These are phyloP conservation scores for Aspergillus quadricinctus DNA, from an alignment of 2,329 filamentous ascomycete species.

Conservation along the genomic window DNA sequence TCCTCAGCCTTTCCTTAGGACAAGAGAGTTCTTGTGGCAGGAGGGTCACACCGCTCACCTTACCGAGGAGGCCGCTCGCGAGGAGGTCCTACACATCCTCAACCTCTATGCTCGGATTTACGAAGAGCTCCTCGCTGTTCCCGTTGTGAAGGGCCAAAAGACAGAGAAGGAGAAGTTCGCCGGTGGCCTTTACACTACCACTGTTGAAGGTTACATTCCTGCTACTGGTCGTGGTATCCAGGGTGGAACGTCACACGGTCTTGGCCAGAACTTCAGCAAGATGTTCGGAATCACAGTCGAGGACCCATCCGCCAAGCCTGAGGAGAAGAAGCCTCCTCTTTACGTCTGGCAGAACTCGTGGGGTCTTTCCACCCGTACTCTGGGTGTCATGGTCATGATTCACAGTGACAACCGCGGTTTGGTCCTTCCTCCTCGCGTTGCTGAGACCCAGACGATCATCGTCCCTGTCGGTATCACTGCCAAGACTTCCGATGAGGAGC, in stretches of 20 bases:
- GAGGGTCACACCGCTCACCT: conserved; percentile 93
- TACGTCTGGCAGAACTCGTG: conserved; percentile 98
- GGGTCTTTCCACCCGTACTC: conserved; percentile 94
- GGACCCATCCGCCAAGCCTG: conserved; percentile 68
- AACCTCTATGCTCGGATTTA: conserved; percentile 91
- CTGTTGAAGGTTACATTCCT: conserved; percentile 94
- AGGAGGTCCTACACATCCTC: conserved; percentile 88
- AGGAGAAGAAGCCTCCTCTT: conserved; percentile 72
- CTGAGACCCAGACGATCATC: conserved; percentile 79
- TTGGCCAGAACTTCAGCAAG: conserved; percentile 97
- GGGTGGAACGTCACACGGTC: conserved; percentile 86
- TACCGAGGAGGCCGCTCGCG: conserved; percentile 72
- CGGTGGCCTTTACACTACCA: conserved; percentile 93
- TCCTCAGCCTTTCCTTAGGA: conserved; percentile 76
- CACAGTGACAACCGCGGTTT: conserved; percentile 95
- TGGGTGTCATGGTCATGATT: conserved; percentile 98
- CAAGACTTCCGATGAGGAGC: conserved; percentile 76
- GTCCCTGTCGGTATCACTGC: conserved; percentile 91
- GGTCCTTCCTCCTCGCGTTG: conserved; percentile 84
- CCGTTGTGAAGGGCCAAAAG: conserved; percentile 89
- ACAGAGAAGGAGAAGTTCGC: conserved; percentile 99
- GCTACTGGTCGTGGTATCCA: conserved; percentile 95
- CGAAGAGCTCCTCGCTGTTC: conserved; percentile 87
- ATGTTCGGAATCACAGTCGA: conserved; percentile 99
- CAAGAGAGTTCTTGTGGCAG: conserved; percentile 96